Base-by-base conservation (phyloP, 2,329 filamentous ascomycete species). In the Gremmenia infestans region DNA sequence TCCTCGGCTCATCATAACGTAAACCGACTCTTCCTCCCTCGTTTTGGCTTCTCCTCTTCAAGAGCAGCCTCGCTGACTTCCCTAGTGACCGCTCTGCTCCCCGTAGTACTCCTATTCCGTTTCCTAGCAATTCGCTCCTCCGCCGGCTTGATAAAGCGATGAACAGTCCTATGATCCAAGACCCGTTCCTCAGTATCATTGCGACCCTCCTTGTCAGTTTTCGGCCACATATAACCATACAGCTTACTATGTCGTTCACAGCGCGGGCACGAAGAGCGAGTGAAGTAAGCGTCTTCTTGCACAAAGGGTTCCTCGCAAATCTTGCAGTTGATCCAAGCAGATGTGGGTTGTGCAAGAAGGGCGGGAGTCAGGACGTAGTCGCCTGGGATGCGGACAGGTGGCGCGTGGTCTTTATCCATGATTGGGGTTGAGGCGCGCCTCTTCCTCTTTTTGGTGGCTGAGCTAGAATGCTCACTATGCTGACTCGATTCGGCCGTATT, bases 231-330 rank as follows among this genome's bases (percentile, higher is more conserved):
- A 68, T 89, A 97, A 0, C 95, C 95, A 70, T 97, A 99, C 0
- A 99, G 76, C 74, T 96, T 97, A 15, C 89, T 95, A 69, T 99
- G 94, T 0, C 94, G 83, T 74, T 99, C 94, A 71, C 94, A 99
- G 6, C 94, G 84, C 4, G 91, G 92, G 70, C 94, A 99, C 15
- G 90, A 87, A 49, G 88, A 85, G 52, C 87, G 84, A 1, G 92
- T 97, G 62, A 86, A 87, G 70, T 96, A 97, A 0, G 90, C 91
- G 61, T 97, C 88, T 42, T 84, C 80, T 71, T 97, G 93, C 5
- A 97, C 87, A 69, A 97, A 99, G 57, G 86, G 83, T 1, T 81
- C 80, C 50, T 83, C 81, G 73, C 94, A 99, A 25, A 88, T 91
- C 51, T 85, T 89, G 73, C 94, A 99, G 60, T 91, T 83, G 46